Percentiles rank a stretch among this genome's conserved stretches.
These are phyloP conservation scores for Clitoria ternatea DNA, from an alignment of 306 rosid species.

Conservation along the genomic window DNA sequence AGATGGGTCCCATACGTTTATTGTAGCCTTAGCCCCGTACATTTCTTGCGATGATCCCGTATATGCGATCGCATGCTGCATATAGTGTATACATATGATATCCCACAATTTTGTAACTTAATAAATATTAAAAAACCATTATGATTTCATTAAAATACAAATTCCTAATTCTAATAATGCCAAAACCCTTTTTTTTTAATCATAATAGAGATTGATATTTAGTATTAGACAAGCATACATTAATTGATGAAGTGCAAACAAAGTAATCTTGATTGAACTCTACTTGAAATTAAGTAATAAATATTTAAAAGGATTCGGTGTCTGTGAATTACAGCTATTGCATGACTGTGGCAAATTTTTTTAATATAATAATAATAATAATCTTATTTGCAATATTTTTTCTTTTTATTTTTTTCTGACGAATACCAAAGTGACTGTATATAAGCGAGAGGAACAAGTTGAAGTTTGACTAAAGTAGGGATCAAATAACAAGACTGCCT, in stretches of 20 bases:
- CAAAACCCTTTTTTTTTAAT: not conserved
- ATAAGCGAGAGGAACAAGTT: not conserved
- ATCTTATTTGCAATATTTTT: not conserved
- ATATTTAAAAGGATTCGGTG: conserved; percentile 5
- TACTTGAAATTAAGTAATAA: not conserved
- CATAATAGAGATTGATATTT: not conserved
- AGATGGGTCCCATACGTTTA: conserved; percentile 90
- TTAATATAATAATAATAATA: no score
- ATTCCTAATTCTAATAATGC: not conserved
- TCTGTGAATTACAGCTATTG: not conserved
- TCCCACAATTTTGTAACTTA: not conserved
- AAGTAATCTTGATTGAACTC: not conserved
- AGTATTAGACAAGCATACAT: not conserved
- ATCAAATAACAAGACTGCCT: not conserved
- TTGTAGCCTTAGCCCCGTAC: conserved; percentile 85
- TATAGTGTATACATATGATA: no score
- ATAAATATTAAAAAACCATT: not conserved
- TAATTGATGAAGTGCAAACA: not conserved
- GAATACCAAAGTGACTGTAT: not conserved
- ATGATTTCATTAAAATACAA: not conserved
- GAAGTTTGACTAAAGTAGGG: not conserved
- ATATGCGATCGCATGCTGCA: conserved; percentile 86
- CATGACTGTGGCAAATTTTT: not conserved
- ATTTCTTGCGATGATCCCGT: conserved; percentile 61
- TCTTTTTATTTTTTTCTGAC: not conserved